Conservation (phyloP, 768 basidiomycete species). For the Mycena chlorophos region DNA sequence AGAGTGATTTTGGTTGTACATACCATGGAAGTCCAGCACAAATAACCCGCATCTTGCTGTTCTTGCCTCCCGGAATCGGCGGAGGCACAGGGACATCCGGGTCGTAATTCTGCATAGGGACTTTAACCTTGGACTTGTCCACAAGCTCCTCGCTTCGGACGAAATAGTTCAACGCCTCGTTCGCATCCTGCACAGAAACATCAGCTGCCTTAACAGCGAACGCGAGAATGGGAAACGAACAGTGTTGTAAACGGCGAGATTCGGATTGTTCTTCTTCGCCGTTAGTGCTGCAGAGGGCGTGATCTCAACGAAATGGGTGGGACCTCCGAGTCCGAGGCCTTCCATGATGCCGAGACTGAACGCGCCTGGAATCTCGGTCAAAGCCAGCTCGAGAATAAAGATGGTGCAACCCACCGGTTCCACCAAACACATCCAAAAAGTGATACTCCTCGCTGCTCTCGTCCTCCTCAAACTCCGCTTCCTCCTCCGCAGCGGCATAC, state of each 20-base stretch:
- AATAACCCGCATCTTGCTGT: conserved; percentile 49
- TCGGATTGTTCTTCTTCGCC: conserved; percentile 42
- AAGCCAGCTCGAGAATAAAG: conserved; percentile 36
- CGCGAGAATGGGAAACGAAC: conserved; percentile 7
- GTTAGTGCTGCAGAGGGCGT: conserved; percentile 74
- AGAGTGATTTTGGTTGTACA: conserved; percentile 8
- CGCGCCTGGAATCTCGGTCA: conserved; percentile 40
- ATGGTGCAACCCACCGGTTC: conserved; percentile 27
- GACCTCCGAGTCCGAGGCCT: conserved; percentile 43
- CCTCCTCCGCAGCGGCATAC: conserved; percentile 29
- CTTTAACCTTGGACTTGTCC: conserved; percentile 41
- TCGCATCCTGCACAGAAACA: conserved; percentile 53
- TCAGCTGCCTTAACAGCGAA: background rate
- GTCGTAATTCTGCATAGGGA: conserved; percentile 42
- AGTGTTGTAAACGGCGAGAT: conserved; percentile 16
- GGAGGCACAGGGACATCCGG: conserved; percentile 39
- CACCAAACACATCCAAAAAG: conserved; percentile 50
- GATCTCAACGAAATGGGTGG: conserved; percentile 71
- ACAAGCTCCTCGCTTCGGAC: conserved; percentile 55
- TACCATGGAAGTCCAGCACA: conserved; percentile 79
- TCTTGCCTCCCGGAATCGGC: conserved; percentile 51
- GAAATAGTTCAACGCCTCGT: conserved; percentile 57
- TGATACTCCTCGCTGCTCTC: conserved; percentile 28
- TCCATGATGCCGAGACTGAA: conserved; percentile 61
- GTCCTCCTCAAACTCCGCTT: conserved; percentile 34